Conservation (phyloP, 2,329 filamentous ascomycete species). For the Fusarium sp. region DNA sequence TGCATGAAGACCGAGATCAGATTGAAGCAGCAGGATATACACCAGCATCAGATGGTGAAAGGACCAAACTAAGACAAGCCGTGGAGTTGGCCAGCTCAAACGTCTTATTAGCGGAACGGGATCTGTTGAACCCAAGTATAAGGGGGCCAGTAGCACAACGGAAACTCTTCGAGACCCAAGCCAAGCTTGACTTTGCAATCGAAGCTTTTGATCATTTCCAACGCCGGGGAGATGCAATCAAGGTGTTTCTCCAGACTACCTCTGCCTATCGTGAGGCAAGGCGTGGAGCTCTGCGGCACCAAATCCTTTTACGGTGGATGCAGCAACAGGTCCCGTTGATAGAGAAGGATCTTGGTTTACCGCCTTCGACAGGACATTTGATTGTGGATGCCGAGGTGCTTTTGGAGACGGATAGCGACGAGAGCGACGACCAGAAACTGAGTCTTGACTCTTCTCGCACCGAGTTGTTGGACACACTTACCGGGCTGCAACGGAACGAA, state of each 20-base stretch:
- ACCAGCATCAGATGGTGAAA: not conserved
- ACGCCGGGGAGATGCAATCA: slow-evolving; percentile 13
- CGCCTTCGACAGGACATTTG: not conserved
- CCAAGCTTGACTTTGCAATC: slow-evolving; percentile 27
- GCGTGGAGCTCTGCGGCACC: slow-evolving; percentile 24
- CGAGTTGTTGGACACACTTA: not conserved
- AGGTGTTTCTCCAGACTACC: slow-evolving; percentile 10
- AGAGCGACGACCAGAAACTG: slow-evolving; percentile 5
- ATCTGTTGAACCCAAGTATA: slow-evolving; percentile 27
- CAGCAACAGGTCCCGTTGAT: slow-evolving; percentile 32
- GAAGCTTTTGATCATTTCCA: slow-evolving; percentile 25
- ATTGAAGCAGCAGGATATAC: slow-evolving; percentile 12
- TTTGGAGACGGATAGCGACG: slow-evolving; percentile 2
- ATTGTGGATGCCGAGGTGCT: not conserved
- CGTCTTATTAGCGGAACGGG: slow-evolving; percentile 33
- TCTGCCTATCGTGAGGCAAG: slow-evolving; percentile 22
- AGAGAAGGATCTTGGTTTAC: slow-evolving; percentile 22
- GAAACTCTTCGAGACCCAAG: slow-evolving; percentile 22
- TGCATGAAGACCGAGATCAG: slow-evolving; percentile 5
- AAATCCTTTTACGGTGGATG: slow-evolving; percentile 35
- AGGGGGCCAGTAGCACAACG: slow-evolving; percentile 10
- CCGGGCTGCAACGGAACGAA: slow-evolving; percentile 1
- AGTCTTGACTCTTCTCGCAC: not conserved
- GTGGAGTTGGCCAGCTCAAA: slow-evolving; percentile 30
- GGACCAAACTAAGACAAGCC: slow-evolving; percentile 2